phyloP scores from a whole-genome alignment of 805 yeast species.

The Wickerhamomyces rabaulensis region DNA sequence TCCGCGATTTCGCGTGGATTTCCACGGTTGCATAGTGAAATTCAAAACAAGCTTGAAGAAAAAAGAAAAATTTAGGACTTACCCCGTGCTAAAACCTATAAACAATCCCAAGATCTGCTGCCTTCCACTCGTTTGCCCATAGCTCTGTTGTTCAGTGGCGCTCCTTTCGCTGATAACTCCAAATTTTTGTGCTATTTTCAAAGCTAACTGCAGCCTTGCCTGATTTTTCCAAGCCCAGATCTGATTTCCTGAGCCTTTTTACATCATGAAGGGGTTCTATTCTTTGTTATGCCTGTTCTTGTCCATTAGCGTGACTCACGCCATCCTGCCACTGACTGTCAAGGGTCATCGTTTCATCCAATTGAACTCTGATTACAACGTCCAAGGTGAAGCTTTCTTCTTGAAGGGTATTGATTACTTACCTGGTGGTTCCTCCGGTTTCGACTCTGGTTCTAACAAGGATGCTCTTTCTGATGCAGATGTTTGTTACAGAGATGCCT shows the following conservation, averaged over 20 bases:
- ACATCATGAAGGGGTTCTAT: neutral
- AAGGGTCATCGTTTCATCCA: constrained; percentile 55
- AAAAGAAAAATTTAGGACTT: too few relatives aligned
- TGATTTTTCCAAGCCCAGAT: too few relatives aligned
- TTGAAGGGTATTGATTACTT: constrained; percentile 88
- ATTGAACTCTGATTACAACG: constrained; percentile 39
- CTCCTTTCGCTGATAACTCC: neutral
- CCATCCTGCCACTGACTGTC: constrained; percentile 52
- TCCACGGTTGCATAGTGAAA: neutral
- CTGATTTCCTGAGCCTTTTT: neutral
- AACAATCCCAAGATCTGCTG: neutral
- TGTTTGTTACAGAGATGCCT: constrained; percentile 76
- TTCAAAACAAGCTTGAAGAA: neutral
- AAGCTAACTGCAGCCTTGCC: too few relatives aligned
- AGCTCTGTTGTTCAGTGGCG: too few relatives aligned
- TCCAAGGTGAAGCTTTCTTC: constrained; percentile 61
- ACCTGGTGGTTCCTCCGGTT: constrained; percentile 83
- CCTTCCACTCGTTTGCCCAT: neutral
- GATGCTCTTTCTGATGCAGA: constrained; percentile 73
- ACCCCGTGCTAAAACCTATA: too few relatives aligned
- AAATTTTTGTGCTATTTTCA: too few relatives aligned
- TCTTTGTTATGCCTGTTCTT: neutral
- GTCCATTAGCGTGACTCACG: constrained; percentile 19
- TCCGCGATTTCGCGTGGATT: too few relatives aligned
- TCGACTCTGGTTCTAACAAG: constrained; percentile 23